Evolutionary conservation across 805 yeast species (phyloP).

Genomic region (Nakazawaea peltata): DNA sequence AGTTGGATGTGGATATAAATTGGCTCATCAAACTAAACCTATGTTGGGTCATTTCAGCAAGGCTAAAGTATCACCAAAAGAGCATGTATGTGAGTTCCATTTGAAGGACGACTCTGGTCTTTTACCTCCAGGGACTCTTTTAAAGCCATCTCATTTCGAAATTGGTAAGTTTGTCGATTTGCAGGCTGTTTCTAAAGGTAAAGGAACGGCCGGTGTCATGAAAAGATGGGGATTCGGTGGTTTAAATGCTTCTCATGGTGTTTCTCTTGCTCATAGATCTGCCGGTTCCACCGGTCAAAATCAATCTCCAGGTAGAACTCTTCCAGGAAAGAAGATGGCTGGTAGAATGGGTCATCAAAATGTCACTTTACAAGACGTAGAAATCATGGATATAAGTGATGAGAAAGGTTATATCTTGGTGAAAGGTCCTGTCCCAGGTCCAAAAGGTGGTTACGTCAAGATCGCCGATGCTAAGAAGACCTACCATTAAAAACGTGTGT

Average conservation of each 20-base stretch:
- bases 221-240: slow-evolving; percentile 88
- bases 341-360: slow-evolving; percentile 86
- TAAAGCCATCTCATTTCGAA: slow-evolving; percentile 78
- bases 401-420: slow-evolving; percentile 75
- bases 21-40: slow-evolving; percentile 55
- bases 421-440: slow-evolving; percentile 89
- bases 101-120: slow-evolving; percentile 60
- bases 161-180: slow-evolving; percentile 81
- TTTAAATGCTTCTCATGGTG: slow-evolving; percentile 92
- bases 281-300: slow-evolving; percentile 97
- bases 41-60: slow-evolving; percentile 70
- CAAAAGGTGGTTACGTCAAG: slow-evolving; percentile 66
- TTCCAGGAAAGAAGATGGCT: slow-evolving; percentile 98
- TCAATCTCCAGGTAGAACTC: slow-evolving; percentile 91
- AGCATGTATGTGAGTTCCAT: slow-evolving; percentile 67
- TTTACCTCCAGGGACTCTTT: slow-evolving; percentile 67
- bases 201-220: slow-evolving; percentile 98
- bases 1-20: slow-evolving; percentile 73
- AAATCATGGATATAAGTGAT: slow-evolving; percentile 73
- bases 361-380: slow-evolving; percentile 67
- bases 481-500: slow-evolving; percentile 9
- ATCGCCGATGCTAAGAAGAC: slow-evolving; percentile 70
- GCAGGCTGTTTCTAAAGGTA: slow-evolving; percentile 77
- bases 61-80: slow-evolving; percentile 82
- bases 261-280: slow-evolving; percentile 84